Evolutionary conservation across 1,284 basidiomycete species (phyloP).

Genomic region (Irpex sp.): DNA sequence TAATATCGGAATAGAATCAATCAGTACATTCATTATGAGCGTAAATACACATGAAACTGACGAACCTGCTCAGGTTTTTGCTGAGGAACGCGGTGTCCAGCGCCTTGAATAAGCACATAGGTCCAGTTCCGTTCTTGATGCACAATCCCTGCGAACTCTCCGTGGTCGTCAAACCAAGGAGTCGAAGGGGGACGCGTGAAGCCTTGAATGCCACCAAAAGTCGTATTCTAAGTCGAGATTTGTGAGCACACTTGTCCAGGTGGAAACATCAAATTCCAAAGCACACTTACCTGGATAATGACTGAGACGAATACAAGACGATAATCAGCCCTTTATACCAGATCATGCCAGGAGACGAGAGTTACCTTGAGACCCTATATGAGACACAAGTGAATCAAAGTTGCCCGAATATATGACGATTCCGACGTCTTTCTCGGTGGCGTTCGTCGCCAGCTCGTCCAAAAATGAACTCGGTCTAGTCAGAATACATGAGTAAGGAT

Average conservation of each 20-base stretch:
- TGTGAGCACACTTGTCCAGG: background rate
- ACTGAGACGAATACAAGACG: constrained; percentile 3
- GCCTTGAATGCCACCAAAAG: constrained; percentile 59
- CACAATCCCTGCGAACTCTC: constrained; percentile 23
- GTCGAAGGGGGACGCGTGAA: constrained; percentile 61
- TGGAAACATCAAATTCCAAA: background rate
- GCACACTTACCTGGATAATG: constrained; percentile 17
- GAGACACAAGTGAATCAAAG: background rate
- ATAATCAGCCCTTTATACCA: background rate
- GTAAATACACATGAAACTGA: background rate
- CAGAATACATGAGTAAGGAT: background rate
- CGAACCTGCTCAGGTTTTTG: constrained; percentile 6
- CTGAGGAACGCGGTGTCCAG: constrained; percentile 6
- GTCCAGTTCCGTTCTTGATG: constrained; percentile 24
- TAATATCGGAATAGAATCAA: background rate
- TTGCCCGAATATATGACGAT: background rate
- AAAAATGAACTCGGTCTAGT: constrained; percentile 57
- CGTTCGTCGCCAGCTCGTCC: constrained; percentile 57
- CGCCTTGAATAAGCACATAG: constrained; percentile 4
- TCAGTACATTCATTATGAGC: background rate
- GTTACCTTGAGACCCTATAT: background rate
- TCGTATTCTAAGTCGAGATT: constrained; percentile 19
- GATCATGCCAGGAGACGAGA: too few species aligned
- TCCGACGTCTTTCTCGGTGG: constrained; percentile 15
- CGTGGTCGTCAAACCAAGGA: constrained; percentile 33